These are phyloP conservation scores for Phyllostachys edulis DNA, from an alignment of 176 grass and related monocot species.

Conservation along the genomic window DNA sequence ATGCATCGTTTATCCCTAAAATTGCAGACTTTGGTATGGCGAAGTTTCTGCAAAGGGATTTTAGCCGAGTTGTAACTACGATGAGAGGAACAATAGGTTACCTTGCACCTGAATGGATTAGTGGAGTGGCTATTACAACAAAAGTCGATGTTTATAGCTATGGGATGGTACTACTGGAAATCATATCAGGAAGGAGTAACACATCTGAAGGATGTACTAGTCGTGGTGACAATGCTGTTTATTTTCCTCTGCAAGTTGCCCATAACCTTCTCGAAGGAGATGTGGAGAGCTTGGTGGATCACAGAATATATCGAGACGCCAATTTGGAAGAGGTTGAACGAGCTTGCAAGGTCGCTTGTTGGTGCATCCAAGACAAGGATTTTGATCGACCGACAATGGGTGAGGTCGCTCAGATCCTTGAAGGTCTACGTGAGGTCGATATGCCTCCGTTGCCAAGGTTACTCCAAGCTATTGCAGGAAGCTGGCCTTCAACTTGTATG, in stretches of 20 bases:
- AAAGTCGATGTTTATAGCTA: slow-evolving; percentile 21
- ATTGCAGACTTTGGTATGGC: slow-evolving; percentile 28
- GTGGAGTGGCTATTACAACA: background rate
- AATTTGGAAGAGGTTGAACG: slow-evolving; percentile 23
- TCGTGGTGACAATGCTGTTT: background rate
- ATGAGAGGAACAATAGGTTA: slow-evolving; percentile 21
- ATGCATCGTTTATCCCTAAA: background rate
- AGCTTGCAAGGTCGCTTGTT: slow-evolving; percentile 36
- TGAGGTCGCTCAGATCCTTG: slow-evolving; percentile 43
- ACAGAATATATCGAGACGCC: slow-evolving; percentile 3
- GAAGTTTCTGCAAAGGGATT: slow-evolving; percentile 10
- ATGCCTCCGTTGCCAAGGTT: slow-evolving; percentile 42
- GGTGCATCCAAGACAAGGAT: slow-evolving; percentile 40
- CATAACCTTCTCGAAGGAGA: background rate
- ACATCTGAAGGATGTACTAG: background rate
- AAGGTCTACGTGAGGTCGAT: slow-evolving; percentile 17
- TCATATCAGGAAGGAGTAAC: background rate
- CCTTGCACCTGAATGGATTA: slow-evolving; percentile 22
- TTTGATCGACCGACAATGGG: slow-evolving; percentile 27
- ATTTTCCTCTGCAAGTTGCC: background rate
- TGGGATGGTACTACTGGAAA: slow-evolving; percentile 8
- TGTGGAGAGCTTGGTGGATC: background rate
- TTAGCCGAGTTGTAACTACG: slow-evolving; percentile 7
- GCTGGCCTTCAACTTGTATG: background rate
- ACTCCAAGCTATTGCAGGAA: slow-evolving; percentile 21